Evolutionary conservation across 1,139 yeast species (phyloP).

Genomic region (Scheffersomyces segobiensis): DNA sequence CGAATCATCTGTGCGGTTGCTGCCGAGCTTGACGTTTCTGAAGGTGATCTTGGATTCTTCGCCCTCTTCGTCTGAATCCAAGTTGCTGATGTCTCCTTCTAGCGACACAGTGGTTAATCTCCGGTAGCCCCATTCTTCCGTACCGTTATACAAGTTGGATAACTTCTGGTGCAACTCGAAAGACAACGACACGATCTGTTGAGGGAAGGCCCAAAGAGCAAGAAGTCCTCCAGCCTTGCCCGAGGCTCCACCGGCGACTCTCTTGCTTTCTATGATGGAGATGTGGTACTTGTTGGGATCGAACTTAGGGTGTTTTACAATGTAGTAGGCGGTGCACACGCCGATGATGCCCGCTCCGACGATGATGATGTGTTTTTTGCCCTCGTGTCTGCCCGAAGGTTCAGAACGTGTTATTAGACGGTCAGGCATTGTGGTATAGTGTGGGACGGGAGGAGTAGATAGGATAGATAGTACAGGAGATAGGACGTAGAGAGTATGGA

Average conservation of each 20-base stretch:
- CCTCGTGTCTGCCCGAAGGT: slow-evolving; percentile 60
- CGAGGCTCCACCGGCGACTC: slow-evolving; percentile 96
- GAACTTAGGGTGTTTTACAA: slow-evolving; percentile 80
- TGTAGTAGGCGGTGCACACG: slow-evolving; percentile 88
- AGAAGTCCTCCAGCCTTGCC: slow-evolving; percentile 97
- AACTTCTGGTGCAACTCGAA: slow-evolving; percentile 84
- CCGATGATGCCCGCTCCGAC: slow-evolving; percentile 97
- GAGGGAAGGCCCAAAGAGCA: slow-evolving; percentile 97
- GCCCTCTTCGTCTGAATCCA: slow-evolving; percentile 21
- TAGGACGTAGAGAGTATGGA: not conserved
- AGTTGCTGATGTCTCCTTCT: slow-evolving; percentile 70
- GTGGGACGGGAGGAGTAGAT: not conserved
- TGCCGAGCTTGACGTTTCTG: slow-evolving; percentile 1
- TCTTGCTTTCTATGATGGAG: slow-evolving; percentile 83
- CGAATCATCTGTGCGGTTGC: slow-evolving; percentile 12
- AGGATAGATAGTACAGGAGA: not conserved
- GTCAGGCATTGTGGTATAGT: slow-evolving; percentile 27
- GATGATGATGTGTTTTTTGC: slow-evolving; percentile 67
- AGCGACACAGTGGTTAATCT: slow-evolving; percentile 82
- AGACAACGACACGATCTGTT: slow-evolving; percentile 86
- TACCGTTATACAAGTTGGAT: slow-evolving; percentile 78
- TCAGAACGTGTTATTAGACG: slow-evolving; percentile 36
- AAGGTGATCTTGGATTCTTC: slow-evolving; percentile 4
- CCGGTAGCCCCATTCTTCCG: slow-evolving; percentile 88
- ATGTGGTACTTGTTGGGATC: slow-evolving; percentile 73